A percentile compares a stretch with the other conserved stretches of the same genome.
Evolutionary conservation across 1,284 basidiomycete genomes (phyloP).

Genomic region (Trichosporon ovoides): DNA sequence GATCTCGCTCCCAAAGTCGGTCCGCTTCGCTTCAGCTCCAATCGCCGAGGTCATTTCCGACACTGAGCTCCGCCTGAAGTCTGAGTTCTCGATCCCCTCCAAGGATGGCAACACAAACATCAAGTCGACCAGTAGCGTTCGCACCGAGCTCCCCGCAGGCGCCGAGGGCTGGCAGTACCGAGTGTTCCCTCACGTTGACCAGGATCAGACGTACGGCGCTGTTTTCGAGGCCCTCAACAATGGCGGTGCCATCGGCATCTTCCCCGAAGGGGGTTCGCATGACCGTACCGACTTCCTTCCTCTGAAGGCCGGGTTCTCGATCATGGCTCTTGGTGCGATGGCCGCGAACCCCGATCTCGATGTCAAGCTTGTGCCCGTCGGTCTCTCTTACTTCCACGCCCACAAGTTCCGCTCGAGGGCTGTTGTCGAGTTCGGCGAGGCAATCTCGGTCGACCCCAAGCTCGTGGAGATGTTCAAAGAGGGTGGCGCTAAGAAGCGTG

Average conservation of each 20-base stretch:
- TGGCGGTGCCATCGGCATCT: conserved; percentile 88
- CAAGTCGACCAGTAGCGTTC: conserved; percentile 65
- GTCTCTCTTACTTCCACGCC: conserved; percentile 91
- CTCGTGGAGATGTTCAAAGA: conserved; percentile 84
- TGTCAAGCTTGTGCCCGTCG: conserved; percentile 91
- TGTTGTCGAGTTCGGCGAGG: conserved; percentile 92
- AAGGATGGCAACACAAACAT: conserved; percentile 56
- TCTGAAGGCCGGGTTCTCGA: conserved; percentile 88
- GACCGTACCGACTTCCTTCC: conserved; percentile 91
- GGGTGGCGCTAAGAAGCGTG: conserved; percentile 81
- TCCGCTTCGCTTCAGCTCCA: conserved; percentile 73
- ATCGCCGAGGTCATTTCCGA: conserved; percentile 86
- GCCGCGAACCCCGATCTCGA: conserved; percentile 76
- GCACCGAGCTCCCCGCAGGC: conserved; percentile 53
- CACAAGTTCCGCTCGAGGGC: conserved; percentile 91
- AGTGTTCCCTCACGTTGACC: conserved; percentile 77
- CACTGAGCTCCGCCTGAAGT: conserved; percentile 73
- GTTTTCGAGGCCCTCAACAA: conserved; percentile 85
- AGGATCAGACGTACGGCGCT: conserved; percentile 88
- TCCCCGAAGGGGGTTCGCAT: conserved; percentile 96
- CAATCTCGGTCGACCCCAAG: conserved; percentile 80
- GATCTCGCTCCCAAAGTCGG: conserved; percentile 78
- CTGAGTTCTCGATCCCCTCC: conserved; percentile 61
- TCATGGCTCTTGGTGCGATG: conserved; percentile 98
- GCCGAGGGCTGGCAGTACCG: conserved; percentile 66